Conservation (phyloP, 2,329 filamentous ascomycete genomes). For the Fusarium citri region DNA sequence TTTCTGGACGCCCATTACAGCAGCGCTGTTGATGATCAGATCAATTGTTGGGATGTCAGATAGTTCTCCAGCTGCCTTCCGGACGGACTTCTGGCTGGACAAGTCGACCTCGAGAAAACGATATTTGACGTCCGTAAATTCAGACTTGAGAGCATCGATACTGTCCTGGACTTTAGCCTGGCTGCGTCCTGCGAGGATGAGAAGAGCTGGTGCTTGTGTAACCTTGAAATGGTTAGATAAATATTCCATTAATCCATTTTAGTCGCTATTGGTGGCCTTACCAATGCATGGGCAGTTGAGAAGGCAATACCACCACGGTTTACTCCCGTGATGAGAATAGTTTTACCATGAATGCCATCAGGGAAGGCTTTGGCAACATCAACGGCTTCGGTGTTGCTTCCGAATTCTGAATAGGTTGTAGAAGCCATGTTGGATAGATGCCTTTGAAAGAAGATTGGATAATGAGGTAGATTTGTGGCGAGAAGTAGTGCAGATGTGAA, state of each 20-base stretch:
- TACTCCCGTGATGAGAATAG: conserved; percentile 1
- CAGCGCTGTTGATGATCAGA: neutral
- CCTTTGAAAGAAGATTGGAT: too few species aligned
- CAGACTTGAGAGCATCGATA: neutral
- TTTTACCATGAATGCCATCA: neutral
- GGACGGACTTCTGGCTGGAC: neutral
- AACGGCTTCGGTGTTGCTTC: neutral
- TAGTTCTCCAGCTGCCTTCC: neutral
- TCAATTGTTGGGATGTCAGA: neutral
- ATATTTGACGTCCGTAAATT: neutral
- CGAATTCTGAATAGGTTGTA: conserved; percentile 10
- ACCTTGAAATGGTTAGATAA: neutral
- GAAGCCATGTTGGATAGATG: neutral
- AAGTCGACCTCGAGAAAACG: conserved; percentile 4
- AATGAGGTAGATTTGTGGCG: neutral
- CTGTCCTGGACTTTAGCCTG: neutral
- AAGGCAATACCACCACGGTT: conserved; percentile 8
- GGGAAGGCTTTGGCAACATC: neutral
- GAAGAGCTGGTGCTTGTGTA: neutral
- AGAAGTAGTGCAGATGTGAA: neutral
- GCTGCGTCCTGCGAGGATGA: neutral
- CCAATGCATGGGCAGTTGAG: conserved; percentile 3
- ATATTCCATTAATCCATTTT: accelerated
- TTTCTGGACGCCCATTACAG: neutral
- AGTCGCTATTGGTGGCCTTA: accelerated